Conservation (phyloP, 345 rosid species). For the Limnanthes douglasii region DNA sequence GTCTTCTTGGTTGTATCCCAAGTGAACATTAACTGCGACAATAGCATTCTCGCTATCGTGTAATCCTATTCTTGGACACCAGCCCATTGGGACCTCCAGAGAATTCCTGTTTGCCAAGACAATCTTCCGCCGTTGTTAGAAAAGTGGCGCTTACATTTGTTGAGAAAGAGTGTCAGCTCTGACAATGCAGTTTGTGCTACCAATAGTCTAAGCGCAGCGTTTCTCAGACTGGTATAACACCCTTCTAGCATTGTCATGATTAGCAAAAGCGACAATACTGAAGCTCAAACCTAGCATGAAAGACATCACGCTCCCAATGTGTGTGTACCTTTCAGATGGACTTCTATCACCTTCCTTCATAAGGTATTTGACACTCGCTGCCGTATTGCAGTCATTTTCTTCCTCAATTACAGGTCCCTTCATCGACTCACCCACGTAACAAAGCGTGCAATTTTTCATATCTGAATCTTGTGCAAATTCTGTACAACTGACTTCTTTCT, state of each 20-base stretch:
- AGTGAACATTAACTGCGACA: slow-evolving; percentile 86
- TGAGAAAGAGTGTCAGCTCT: slow-evolving; percentile 74
- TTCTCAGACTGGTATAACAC: slow-evolving; percentile 85
- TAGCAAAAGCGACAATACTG: slow-evolving; percentile 77
- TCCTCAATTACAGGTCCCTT: slow-evolving; percentile 80
- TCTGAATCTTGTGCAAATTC: slow-evolving; percentile 35
- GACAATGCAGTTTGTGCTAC: slow-evolving; percentile 73
- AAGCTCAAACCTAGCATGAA: slow-evolving; percentile 75
- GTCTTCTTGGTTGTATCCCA: slow-evolving; percentile 93
- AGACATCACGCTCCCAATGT: slow-evolving; percentile 75
- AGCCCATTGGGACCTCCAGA: no score
- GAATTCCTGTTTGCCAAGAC: slow-evolving; percentile 54
- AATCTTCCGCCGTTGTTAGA: slow-evolving; percentile 60
- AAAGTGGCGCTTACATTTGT: slow-evolving; percentile 68
- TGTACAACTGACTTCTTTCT: slow-evolving; percentile 64
- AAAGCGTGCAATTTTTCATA: slow-evolving; percentile 36
- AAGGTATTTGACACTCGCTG: slow-evolving; percentile 54
- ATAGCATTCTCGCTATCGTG: slow-evolving; percentile 88
- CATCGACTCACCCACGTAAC: slow-evolving; percentile 39
- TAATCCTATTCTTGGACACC: no score
- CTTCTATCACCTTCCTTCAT: slow-evolving; percentile 16
- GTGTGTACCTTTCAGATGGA: slow-evolving; percentile 29
- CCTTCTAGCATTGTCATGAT: slow-evolving; percentile 84
- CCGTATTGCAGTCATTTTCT: slow-evolving; percentile 71
- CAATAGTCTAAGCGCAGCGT: slow-evolving; percentile 83